Conservation (phyloP, 768 basidiomycete genomes). For the Boletus fagicola region DNA sequence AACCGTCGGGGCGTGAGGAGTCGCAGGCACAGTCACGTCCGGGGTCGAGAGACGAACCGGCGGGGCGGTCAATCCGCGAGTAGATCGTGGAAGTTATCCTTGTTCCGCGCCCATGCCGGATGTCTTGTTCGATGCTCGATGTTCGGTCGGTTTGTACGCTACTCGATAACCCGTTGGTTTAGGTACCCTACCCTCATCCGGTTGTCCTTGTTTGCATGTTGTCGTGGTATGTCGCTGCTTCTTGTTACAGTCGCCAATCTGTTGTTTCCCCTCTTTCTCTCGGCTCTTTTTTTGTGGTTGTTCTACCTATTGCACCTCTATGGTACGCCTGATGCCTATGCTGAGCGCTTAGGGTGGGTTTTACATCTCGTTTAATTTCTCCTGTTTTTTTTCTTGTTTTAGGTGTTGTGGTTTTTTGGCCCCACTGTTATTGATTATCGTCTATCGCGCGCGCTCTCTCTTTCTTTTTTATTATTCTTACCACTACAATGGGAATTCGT, state of each 20-base stretch:
- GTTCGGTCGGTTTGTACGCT: slow-evolving; percentile 4
- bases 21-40: slow-evolving; percentile 28
- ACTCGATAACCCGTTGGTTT: slow-evolving; percentile 2
- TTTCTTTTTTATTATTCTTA: neutral
- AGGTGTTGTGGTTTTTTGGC: neutral
- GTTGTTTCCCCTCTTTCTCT: neutral
- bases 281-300: neutral
- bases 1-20: slow-evolving; percentile 23
- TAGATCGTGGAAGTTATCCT: neutral
- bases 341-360: neutral
- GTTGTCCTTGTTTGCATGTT: slow-evolving; percentile 1
- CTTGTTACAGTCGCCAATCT: neutral
- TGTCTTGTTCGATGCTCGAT: neutral
- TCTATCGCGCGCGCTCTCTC: neutral
- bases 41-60: slow-evolving; percentile 25
- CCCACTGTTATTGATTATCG: slow-evolving; percentile 8
- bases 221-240: neutral
- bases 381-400: neutral
- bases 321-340: neutral
- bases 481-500: neutral
- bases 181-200: neutral
- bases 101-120: neutral
- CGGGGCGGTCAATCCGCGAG: slow-evolving; percentile 14
- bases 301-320: neutral
- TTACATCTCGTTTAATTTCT: slow-evolving; percentile 17